Evolutionary conservation across 495 filamentous ascomycete species (phyloP).

Genomic region (Neurospora terricola): DNA sequence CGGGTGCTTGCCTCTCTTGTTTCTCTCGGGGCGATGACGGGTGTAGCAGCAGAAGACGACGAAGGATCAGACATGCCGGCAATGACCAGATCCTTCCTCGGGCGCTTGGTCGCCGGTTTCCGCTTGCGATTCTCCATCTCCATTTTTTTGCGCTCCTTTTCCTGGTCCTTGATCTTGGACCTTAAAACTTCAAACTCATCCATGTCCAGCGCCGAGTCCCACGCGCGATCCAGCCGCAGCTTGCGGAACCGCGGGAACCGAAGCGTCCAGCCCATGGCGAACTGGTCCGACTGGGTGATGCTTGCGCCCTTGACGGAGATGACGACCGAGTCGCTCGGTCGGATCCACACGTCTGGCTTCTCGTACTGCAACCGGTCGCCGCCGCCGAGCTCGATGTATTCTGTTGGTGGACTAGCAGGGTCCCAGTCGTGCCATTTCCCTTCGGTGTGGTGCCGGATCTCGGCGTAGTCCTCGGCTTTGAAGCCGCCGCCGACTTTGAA

Average conservation of each 20-base stretch:
- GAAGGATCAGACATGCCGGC: slow-evolving; percentile 52
- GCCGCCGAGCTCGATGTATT: slow-evolving; percentile 74
- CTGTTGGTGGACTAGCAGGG: slow-evolving; percentile 61
- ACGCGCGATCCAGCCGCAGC: slow-evolving; percentile 70
- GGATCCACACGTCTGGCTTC: slow-evolving; percentile 87
- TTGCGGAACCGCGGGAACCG: slow-evolving; percentile 88
- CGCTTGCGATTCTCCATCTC: slow-evolving; percentile 65
- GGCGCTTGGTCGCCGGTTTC: slow-evolving; percentile 46
- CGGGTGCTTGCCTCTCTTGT: slow-evolving; percentile 20
- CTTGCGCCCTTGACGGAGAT: slow-evolving; percentile 86
- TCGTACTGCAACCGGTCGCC: slow-evolving; percentile 62
- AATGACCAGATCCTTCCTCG: slow-evolving; percentile 61
- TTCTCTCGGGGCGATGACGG: slow-evolving; percentile 30
- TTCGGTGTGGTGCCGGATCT: slow-evolving; percentile 73
- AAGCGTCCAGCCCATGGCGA: slow-evolving; percentile 67
- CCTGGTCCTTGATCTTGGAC: slow-evolving; percentile 58
- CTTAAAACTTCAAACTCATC: slow-evolving; percentile 69
- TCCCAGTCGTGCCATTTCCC: slow-evolving; percentile 90
- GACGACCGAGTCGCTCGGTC: slow-evolving; percentile 77
- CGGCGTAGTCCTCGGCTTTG: slow-evolving; percentile 71
- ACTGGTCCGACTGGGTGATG: slow-evolving; percentile 61
- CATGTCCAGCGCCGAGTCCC: slow-evolving; percentile 68
- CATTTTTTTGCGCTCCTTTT: slow-evolving; percentile 63
- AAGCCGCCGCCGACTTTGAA: slow-evolving; percentile 96
- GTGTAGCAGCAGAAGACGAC: slow-evolving; percentile 33